phyloP scores from a whole-genome alignment of 371 early-diverging fungal species.

The Apophysomyces trapeziformis region DNA sequence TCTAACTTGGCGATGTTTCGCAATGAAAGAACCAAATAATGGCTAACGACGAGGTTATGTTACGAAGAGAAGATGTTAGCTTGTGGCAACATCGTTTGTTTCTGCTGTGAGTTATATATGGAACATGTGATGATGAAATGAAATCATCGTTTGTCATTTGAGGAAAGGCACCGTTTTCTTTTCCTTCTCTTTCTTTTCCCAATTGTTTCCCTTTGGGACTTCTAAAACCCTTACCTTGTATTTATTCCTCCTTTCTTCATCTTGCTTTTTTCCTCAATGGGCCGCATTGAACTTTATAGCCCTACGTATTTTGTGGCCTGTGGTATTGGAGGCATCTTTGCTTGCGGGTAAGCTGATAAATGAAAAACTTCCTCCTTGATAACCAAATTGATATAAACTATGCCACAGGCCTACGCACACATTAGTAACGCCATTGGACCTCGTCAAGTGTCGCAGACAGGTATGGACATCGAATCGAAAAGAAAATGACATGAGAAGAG shows the following conservation, averaged over 20 bases:
- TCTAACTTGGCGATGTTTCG: too few species aligned
- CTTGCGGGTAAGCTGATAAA: conserved; percentile 50
- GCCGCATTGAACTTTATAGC: conserved; percentile 56
- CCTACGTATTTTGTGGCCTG: conserved; percentile 42
- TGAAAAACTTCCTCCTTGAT: too few species aligned
- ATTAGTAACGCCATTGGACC: conserved; percentile 66
- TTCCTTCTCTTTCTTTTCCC: not conserved
- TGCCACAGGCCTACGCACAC: conserved; percentile 54
- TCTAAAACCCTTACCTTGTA: too few species aligned
- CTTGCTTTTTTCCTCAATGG: not conserved
- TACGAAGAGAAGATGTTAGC: too few species aligned
- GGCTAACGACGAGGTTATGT: too few species aligned
- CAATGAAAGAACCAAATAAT: too few species aligned
- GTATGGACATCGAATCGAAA: not conserved
- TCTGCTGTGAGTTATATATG: not conserved
- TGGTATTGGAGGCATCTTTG: conserved; percentile 62
- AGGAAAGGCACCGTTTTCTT: not conserved
- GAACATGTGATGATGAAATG: conserved; percentile 7
- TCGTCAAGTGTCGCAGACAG: conserved; percentile 73
- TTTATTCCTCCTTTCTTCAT: not conserved
- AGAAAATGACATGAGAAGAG: not conserved
- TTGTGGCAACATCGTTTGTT: not conserved
- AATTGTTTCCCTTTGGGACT: not conserved
- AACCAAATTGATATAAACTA: too few species aligned
- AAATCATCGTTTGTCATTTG: not conserved